Percentiles rank a stretch among this genome's conserved stretches.
Conservation (phyloP, 208 protist species). For the Trypanosoma cruzi region DNA sequence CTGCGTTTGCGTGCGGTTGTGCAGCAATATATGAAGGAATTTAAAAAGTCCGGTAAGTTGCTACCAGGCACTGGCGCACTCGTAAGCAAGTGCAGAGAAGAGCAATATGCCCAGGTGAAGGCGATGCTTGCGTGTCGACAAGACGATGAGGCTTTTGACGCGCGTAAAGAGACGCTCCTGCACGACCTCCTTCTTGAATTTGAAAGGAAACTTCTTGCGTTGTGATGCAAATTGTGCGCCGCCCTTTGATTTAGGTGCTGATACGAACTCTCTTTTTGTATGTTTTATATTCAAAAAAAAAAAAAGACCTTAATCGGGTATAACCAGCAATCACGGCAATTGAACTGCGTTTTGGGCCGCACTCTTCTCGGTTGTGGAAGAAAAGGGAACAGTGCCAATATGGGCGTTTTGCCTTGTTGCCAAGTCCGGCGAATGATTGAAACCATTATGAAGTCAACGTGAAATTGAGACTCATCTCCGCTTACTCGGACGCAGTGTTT, state of each 20-base stretch:
- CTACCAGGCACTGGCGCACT: background rate
- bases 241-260: background rate
- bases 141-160: background rate
- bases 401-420: no score
- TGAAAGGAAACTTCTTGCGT: constrained; percentile 8
- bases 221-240: background rate
- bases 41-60: constrained; percentile 6
- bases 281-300: background rate
- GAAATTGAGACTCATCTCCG: no score
- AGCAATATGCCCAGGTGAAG: constrained; percentile 15
- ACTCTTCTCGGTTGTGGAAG: no score
- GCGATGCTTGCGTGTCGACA: background rate
- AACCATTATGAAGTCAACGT: no score
- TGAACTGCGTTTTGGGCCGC: no score
- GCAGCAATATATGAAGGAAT: constrained; percentile 26
- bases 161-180: background rate
- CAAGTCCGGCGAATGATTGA: no score
- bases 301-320: no score
- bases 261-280: background rate
- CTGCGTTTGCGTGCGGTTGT: constrained; percentile 51
- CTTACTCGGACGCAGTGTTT: no score
- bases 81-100: constrained; percentile 26
- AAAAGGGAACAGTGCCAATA: no score
- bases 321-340: no score
- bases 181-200: constrained; percentile 31